A percentile compares a stretch with the other conserved stretches of the same genome.
phyloP scores from a whole-genome alignment of 768 basidiomycete genomes.

The Russula sp. region DNA sequence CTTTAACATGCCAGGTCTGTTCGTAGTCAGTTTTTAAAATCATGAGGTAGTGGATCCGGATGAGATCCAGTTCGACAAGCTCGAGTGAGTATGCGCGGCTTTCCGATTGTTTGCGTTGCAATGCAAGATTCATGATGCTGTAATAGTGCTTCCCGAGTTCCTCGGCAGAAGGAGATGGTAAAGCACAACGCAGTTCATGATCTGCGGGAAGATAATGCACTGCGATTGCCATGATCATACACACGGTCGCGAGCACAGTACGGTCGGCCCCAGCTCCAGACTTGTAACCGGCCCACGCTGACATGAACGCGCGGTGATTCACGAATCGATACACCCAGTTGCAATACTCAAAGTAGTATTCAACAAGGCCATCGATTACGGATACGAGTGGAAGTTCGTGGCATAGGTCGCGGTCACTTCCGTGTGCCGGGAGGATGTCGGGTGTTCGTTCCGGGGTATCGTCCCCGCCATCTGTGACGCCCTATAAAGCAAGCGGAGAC shows the following conservation, averaged over 20 bases:
- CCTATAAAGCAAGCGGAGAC: constrained; percentile 21
- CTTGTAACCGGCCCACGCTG: constrained; percentile 74
- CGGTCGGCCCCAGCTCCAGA: constrained; percentile 62
- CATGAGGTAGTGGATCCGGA: constrained; percentile 63
- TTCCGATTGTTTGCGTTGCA: constrained; percentile 61
- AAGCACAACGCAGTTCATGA: constrained; percentile 56
- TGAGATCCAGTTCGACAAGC: constrained; percentile 63
- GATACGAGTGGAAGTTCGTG: constrained; percentile 60
- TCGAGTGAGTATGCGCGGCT: constrained; percentile 54
- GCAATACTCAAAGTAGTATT: constrained; percentile 81
- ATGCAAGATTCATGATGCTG: constrained; percentile 60
- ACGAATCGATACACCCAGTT: constrained; percentile 86
- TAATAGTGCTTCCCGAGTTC: constrained; percentile 66
- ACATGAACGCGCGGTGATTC: constrained; percentile 57
- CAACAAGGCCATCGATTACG: constrained; percentile 68
- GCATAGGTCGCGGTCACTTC: constrained; percentile 73
- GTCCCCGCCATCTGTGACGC: constrained; percentile 36
- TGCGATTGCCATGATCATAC: constrained; percentile 71
- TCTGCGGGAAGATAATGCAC: constrained; percentile 66
- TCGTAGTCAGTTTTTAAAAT: constrained; percentile 67
- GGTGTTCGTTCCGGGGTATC: constrained; percentile 37
- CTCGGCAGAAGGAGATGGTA: constrained; percentile 49
- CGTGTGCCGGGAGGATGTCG: constrained; percentile 45
- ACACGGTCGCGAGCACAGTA: constrained; percentile 66
- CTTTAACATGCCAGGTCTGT: constrained; percentile 67